These are phyloP conservation scores for Teratosphaeria zuluensis DNA, from an alignment of 2,329 filamentous ascomycete genomes.

Conservation along the genomic window DNA sequence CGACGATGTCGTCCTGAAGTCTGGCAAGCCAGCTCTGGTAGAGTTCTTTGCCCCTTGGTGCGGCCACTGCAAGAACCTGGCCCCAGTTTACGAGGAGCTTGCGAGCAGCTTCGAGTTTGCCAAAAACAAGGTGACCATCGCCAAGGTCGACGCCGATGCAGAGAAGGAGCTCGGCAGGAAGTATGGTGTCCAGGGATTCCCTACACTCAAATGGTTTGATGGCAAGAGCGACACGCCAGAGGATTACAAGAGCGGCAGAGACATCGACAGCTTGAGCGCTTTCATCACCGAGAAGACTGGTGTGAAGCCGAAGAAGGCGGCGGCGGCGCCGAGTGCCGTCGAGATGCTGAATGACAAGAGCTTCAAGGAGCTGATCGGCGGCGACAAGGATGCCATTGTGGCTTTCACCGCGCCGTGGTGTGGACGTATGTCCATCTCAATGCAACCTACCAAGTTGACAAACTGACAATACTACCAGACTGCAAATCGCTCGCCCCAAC, in stretches of 20 bases:
- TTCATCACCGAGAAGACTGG: slow-evolving; percentile 86
- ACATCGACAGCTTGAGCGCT: slow-evolving; percentile 70
- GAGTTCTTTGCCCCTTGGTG: slow-evolving; percentile 99
- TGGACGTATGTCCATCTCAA: slow-evolving; percentile 62
- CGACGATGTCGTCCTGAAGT: slow-evolving; percentile 77
- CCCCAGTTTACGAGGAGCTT: slow-evolving; percentile 89
- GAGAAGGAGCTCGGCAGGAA: slow-evolving; percentile 75
- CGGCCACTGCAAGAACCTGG: slow-evolving; percentile 96
- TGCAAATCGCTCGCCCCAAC: slow-evolving; percentile 88
- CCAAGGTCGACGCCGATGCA: slow-evolving; percentile 90
- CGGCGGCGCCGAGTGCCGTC: slow-evolving; percentile 62
- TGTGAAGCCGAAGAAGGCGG: slow-evolving; percentile 65
- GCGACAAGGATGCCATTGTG: slow-evolving; percentile 82
- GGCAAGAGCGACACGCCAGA: slow-evolving; percentile 77
- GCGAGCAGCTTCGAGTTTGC: slow-evolving; percentile 62
- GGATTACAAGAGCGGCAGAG: slow-evolving; percentile 79
- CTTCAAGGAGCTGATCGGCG: slow-evolving; percentile 69
- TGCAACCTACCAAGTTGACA: background rate
- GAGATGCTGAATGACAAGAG: slow-evolving; percentile 68
- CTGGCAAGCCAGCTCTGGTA: slow-evolving; percentile 88
- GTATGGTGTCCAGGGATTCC: slow-evolving; percentile 88
- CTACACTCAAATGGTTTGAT: slow-evolving; percentile 95
- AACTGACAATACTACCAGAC: slow-evolving; percentile 47
- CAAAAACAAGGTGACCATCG: slow-evolving; percentile 71
- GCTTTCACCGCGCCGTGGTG: slow-evolving; percentile 98